Base-by-base conservation (phyloP, 352 stramenopile genomes). In the Pythium rishiriense region DNA sequence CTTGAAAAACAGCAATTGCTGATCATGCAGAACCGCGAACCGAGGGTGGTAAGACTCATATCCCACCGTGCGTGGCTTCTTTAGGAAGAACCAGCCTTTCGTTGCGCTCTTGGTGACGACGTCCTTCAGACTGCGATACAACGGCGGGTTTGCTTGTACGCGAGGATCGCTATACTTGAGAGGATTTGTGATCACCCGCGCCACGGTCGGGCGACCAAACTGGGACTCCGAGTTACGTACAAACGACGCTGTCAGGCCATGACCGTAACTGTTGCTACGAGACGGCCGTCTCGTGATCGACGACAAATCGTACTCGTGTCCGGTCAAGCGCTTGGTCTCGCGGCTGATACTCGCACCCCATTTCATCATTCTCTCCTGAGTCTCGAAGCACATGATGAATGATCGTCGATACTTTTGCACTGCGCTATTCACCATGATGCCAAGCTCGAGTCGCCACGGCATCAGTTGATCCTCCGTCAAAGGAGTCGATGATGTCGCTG, bases 351-450 rank as follows among this genome's bases (percentile, higher is more conserved):
- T 78, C 33, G 87, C 81, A 15, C 83, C 85, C 87, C 87, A 96
- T 57, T 94, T 93, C 82, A 96, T 93, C 83, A 94, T 90, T 39
- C 88, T 76, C 37, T 96, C 83, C 46, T 91, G 81, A 0, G 74
- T 80, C 28, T 73, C 57, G 55, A 96, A 93, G 46, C 84, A 91
- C 70, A 96, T 73, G 33, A 90, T 79, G 46, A 93, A 89, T 21
- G 83, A 77, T 7, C 87, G 83, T 9, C 83, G 80, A 56, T 91
- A 96, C 54, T 91, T 87, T 26, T 91, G 78, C 29, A 69, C 39
- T 3, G 69, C 58, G 5, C 71, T 72, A 41, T 85, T 78, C 4
- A 91, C 72, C 15, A 93, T 62, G 26, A 93, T 73, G 4, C 82
- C 85, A 24, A 95, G 56, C 52, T 92, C 85, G 17, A 94, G 68